Evolutionary conservation across 140 eudicot genomes (phyloP).

Genomic region (Ambrosia hybrid): DNA sequence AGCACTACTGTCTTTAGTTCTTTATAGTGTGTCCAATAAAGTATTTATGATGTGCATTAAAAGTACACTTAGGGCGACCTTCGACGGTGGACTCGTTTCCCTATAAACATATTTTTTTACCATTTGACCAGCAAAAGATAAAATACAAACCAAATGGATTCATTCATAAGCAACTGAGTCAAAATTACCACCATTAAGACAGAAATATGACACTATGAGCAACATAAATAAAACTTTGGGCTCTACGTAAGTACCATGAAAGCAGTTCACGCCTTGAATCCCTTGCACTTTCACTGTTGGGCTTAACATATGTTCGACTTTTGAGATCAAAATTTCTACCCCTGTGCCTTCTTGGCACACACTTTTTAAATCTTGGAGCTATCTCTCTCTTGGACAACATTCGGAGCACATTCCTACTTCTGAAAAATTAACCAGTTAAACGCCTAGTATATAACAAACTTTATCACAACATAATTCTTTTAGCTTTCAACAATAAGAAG

Average conservation of each 20-base stretch:
- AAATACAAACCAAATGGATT: background rate
- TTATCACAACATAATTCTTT: constrained; percentile 9
- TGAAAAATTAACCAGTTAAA: constrained; percentile 22
- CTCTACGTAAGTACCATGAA: constrained; percentile 43
- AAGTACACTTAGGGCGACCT: too few species aligned
- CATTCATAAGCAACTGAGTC: background rate
- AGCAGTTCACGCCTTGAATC: constrained; percentile 56
- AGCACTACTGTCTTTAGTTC: too few species aligned
- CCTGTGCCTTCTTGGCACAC: constrained; percentile 35
- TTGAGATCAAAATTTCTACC: constrained; percentile 31
- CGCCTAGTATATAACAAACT: background rate
- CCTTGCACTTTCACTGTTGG: constrained; percentile 36
- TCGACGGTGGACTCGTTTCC: background rate
- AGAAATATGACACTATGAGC: background rate
- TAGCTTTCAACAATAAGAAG: constrained; percentile 6
- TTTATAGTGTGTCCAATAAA: too few species aligned
- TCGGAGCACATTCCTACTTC: constrained; percentile 48
- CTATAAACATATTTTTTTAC: background rate
- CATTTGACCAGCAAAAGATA: background rate
- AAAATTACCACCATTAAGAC: background rate
- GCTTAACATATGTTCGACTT: constrained; percentile 29
- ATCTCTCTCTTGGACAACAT: constrained; percentile 51
- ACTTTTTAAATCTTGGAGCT: constrained; percentile 47
- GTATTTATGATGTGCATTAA: too few species aligned
- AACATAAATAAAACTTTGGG: background rate